A percentile compares a stretch with the other conserved stretches of the same genome.
Conservation (phyloP, 192 early-diverging fungal species). For the Podila epicladia region DNA sequence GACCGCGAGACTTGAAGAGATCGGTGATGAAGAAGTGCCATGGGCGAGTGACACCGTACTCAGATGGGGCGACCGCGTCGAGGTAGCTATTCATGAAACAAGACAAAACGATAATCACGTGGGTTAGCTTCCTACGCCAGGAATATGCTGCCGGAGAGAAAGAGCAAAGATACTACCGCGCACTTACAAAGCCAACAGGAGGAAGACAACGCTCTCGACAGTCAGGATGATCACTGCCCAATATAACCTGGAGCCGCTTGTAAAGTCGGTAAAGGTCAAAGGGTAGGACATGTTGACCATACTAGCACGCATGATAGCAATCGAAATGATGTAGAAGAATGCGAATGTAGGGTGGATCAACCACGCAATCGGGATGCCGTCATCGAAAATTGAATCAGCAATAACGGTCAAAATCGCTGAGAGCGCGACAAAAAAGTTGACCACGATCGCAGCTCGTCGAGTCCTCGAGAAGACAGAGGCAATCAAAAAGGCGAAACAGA, state of each 20-base stretch:
- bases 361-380: conserved; percentile 28
- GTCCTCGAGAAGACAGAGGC: conserved; percentile 34
- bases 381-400: conserved; percentile 13
- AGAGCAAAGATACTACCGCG: too few species aligned
- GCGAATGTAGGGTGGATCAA: conserved; percentile 31
- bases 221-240: conserved; percentile 13
- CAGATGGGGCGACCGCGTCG: conserved; percentile 32
- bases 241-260: conserved; percentile 7
- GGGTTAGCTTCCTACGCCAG: too few species aligned
- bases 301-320: conserved; percentile 1
- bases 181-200: not conserved
- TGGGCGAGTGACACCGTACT: conserved; percentile 43
- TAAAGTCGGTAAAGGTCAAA: conserved; percentile 18
- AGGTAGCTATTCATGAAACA: conserved; percentile 12
- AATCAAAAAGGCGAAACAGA: conserved; percentile 14
- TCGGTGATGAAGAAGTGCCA: conserved; percentile 40
- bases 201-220: conserved; percentile 30
- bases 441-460: conserved; percentile 22
- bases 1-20: too few species aligned
- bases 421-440: conserved; percentile 39
- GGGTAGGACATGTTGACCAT: conserved; percentile 25
- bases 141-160: too few species aligned
- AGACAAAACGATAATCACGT: too few species aligned
- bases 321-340: conserved; percentile 26
- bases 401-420: conserved; percentile 24